Evolutionary conservation across 2,329 filamentous ascomycete genomes (phyloP), one percentile per base, ranked within the genome.

Genomic region (Talaromyces sp.): DNA sequence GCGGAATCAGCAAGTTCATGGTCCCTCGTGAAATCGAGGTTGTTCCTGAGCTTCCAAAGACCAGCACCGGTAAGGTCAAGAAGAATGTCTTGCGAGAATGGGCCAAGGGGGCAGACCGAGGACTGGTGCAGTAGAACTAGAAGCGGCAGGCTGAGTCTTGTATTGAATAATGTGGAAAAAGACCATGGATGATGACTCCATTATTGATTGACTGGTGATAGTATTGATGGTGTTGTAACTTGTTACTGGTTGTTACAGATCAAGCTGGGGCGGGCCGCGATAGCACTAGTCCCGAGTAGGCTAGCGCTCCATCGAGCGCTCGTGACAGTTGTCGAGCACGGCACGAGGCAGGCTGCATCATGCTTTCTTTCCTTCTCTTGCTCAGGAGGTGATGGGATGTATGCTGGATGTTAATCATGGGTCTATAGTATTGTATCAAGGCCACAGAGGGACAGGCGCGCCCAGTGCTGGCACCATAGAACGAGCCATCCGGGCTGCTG

Each of bases 61-160:
- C 94, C 29, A 94, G 90, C 74, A 99, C 94, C 0, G 94, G 94
- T 3, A 99, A 99, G 82, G 83, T 97, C 62, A 88, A 91, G 83
- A 99, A 99, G 85, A 97, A 96, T 69, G 85, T 96, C 7, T 75
- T 99, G 59, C 80, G 94, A 62, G 88, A 91, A 66, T 96, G 92
- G 93, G 90, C 89, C 2, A 90, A 85, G 71, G 83, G 83, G 46
- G 75, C 70, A 14, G 72, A 75, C 62, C 66, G 68, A 58, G 70
- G 58, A 61, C 31, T 62, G 46, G 60, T 59, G 29, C 43, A 58
- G n/a, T 29, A 24, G 14, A 21, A 54, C 52, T 54, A 8, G 14
- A 43, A 43, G 19, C n/a, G 38, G 38, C 8, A 43, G 38, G 38
- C 6, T 19, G 14, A 32, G 41, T 24, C 10, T 7, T 46, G 21